Percentiles rank a stretch among this genome's conserved stretches.
Conservation (phyloP, 495 filamentous ascomycete genomes). For the Tricharina praecox region DNA sequence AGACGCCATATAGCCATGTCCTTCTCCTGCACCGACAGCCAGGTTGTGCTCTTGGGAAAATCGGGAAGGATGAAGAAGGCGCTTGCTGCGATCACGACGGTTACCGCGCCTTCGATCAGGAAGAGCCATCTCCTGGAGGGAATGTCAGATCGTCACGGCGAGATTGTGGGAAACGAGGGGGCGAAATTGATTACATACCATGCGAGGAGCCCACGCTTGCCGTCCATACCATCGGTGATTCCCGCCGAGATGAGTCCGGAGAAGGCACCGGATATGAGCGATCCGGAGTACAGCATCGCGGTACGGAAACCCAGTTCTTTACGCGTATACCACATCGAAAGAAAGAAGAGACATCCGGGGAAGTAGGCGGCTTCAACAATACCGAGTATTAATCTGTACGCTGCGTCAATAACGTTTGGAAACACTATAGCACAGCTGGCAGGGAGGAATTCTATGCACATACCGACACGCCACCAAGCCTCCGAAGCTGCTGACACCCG, state of each 20-base stretch:
- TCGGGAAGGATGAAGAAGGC: slow-evolving; percentile 46
- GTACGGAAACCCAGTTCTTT: slow-evolving; percentile 15
- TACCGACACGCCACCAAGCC: slow-evolving; percentile 37
- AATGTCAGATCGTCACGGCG: not conserved
- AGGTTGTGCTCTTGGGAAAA: slow-evolving; percentile 43
- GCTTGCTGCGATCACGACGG: slow-evolving; percentile 26
- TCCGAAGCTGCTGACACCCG: slow-evolving; percentile 37
- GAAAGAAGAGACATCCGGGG: slow-evolving; percentile 19
- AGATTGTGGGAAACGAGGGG: not conserved
- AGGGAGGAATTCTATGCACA: no score
- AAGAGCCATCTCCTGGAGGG: slow-evolving; percentile 44
- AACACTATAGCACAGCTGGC: not conserved
- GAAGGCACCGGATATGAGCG: slow-evolving; percentile 42
- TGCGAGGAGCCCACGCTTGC: slow-evolving; percentile 38
- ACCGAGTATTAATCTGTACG: slow-evolving; percentile 14
- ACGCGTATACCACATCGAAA: slow-evolving; percentile 16
- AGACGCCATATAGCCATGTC: slow-evolving; percentile 40
- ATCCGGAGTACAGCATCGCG: slow-evolving; percentile 34
- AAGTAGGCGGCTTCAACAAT: slow-evolving; percentile 29
- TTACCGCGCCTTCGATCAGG: slow-evolving; percentile 51
- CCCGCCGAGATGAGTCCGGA: slow-evolving; percentile 40
- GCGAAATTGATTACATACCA: slow-evolving; percentile 31
- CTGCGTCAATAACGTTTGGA: not conserved
- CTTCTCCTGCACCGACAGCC: slow-evolving; percentile 38
- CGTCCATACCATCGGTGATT: slow-evolving; percentile 37